Evolutionary conservation across 2,329 filamentous ascomycete genomes (phyloP), one percentile per base, ranked within the genome.

Genomic region (Phyllosticta citriasiana): DNA sequence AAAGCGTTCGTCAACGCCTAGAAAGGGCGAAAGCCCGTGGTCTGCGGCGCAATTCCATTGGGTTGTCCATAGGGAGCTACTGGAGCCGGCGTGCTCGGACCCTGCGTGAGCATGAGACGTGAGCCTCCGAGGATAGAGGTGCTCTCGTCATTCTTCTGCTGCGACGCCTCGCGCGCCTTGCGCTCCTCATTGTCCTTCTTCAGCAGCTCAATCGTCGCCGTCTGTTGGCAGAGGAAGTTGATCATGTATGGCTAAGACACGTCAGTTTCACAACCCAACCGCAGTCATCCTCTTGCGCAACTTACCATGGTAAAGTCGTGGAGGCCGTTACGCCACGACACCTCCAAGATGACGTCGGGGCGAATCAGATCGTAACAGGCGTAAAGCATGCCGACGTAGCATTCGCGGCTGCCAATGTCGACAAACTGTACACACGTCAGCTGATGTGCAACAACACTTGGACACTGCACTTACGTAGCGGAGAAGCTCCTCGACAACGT

Each of bases 331-430:
- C 94, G 93, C 94, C 94, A 99, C 63, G 94, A 97, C 62, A 99
- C 84, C 79, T 99, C 94, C 75, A 99, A 84, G 63, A 99, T 88
- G 58, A 95, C 81, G 71, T 97, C 91, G 3, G 95, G 88, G 19
- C 91, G 90, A 68, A 99, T 92, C 64, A 99, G 88, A 63, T 97
- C 94, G 77, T 99, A 96, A 82, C 94, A 99, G 58, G 95, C 88
- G 73, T 99, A 99, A 56, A 99, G 84, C 92, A 99, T 99, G 72
- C 92, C 95, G n/a, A 97, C 94, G 73, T 96, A 99, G 83, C 94
- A 99, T 76, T 99, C 94, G 65, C 93, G 91, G 81, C 93, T 96
- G 69, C 95, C 94, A 77, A 99, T 97, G 72, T 99, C 94, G 71
- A 99, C 94, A 69, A 99, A 99, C 93, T 97, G 73, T 1, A 61